Percentiles rank a stretch among this genome's conserved stretches.
Conservation (phyloP, 1,139 yeast species). For the Hyphopichia buzzinii region DNA sequence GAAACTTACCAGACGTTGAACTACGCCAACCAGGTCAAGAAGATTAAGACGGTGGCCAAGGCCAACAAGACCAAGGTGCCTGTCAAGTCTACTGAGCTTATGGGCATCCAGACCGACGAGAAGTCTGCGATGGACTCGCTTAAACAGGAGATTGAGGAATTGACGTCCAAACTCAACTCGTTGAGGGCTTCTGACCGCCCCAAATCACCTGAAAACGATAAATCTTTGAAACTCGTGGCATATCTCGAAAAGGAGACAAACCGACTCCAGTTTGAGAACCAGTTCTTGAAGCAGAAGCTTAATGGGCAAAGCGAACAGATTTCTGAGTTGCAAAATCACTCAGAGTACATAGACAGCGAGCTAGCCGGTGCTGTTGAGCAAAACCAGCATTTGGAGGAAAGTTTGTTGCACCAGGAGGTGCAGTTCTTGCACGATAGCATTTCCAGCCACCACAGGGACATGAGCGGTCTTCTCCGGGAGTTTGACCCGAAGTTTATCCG, state of each 20-base stretch:
- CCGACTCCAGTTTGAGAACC: constrained; percentile 34
- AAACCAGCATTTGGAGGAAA: too few species aligned
- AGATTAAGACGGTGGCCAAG: constrained; percentile 60
- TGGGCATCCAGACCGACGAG: constrained; percentile 19
- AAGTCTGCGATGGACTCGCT: constrained; percentile 29
- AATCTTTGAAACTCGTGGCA: constrained; percentile 25
- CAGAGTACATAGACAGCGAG: constrained; percentile 29
- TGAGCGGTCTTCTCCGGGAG: too few species aligned
- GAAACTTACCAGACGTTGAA: constrained; percentile 72
- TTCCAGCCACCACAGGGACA: too few species aligned
- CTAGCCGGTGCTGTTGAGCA: too few species aligned
- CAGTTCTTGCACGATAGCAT: too few species aligned
- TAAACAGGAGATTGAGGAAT: constrained; percentile 25
- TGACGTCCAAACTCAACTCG: constrained; percentile 25
- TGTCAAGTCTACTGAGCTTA: constrained; percentile 31
- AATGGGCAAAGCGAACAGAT: constrained; percentile 20
- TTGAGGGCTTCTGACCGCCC: constrained; percentile 3
- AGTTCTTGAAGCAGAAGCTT: constrained; percentile 22
- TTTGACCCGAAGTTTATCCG: too few species aligned
- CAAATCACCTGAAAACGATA: constrained; percentile 5
- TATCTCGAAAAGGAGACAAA: constrained; percentile 32
- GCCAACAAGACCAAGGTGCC: constrained; percentile 37
- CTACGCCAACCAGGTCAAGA: constrained; percentile 74
- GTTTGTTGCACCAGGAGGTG: too few species aligned
- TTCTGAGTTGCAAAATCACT: constrained; percentile 26